Evolutionary conservation across 169 alveolate genomes (phyloP).

Genomic region (Plasmodium gallinaceum): DNA sequence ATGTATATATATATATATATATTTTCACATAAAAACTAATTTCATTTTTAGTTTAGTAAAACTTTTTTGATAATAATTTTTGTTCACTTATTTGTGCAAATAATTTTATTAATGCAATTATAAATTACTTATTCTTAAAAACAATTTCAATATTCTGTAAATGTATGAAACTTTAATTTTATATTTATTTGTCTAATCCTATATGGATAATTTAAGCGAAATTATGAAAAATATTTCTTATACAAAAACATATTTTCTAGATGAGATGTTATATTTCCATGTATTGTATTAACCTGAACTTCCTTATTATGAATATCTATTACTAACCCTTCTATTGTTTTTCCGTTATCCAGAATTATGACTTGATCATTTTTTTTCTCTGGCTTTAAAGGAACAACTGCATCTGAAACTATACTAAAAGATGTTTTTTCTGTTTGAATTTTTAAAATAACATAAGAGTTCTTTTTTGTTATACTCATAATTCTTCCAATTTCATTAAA

Average conservation of each 20-base stretch:
- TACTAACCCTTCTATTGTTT: constrained; percentile 35
- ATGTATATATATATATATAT: too few relatives aligned
- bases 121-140: too few relatives aligned
- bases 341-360: constrained; percentile 41
- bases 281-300: constrained; percentile 17
- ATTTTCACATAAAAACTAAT: too few relatives aligned
- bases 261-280: constrained; percentile 18
- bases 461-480: constrained; percentile 35
- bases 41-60: too few relatives aligned
- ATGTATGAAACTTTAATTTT: too few relatives aligned
- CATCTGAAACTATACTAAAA: constrained; percentile 62
- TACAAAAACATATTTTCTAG: constrained; percentile 25
- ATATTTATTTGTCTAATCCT: too few relatives aligned
- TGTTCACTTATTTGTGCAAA: too few relatives aligned
- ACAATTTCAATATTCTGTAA: too few relatives aligned
- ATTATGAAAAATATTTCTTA: constrained; percentile 26
- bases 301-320: constrained; percentile 38
- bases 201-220: background rate
- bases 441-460: constrained; percentile 43
- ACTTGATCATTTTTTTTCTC: constrained; percentile 39
- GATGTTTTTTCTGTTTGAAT: constrained; percentile 66
- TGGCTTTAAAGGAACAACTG: constrained; percentile 68
- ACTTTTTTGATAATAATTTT: too few relatives aligned
- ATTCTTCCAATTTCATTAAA: constrained; percentile 71
- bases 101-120: too few relatives aligned